phyloP scores from a whole-genome alignment of 1,139 yeast genomes.

The Tardiomyces blankii region DNA sequence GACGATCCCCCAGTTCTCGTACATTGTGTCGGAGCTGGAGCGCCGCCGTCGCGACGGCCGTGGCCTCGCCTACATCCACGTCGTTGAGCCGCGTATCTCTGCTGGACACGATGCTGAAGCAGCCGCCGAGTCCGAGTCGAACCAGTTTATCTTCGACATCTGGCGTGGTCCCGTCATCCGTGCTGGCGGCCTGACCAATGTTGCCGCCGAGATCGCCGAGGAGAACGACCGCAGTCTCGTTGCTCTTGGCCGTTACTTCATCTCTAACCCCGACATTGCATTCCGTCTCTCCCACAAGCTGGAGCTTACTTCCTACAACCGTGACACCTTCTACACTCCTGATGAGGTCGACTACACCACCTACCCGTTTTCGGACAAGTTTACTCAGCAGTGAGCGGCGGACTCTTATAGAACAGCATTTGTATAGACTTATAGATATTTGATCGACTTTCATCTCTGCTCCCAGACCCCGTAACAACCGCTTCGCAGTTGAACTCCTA shows the following conservation, averaged over 20 bases:
- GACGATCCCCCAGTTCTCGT: constrained; percentile 12
- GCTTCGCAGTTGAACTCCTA: too few species aligned
- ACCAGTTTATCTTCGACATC: constrained; percentile 26
- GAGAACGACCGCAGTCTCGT: constrained; percentile 28
- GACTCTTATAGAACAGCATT: too few species aligned
- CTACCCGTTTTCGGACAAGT: neutral
- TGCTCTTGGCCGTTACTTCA: constrained; percentile 36
- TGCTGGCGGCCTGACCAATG: constrained; percentile 32
- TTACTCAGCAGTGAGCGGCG: neutral
- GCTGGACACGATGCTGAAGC: neutral
- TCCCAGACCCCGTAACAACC: too few species aligned
- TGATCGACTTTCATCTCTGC: too few species aligned
- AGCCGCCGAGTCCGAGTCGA: constrained; percentile 9
- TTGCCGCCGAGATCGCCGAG: constrained; percentile 13
- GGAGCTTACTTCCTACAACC: constrained; percentile 29
- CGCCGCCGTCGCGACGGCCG: constrained; percentile 17
- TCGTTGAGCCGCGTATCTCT: constrained; percentile 9
- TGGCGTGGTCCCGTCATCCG: constrained; percentile 41
- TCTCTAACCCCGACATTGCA: constrained; percentile 45
- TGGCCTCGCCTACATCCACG: constrained; percentile 5
- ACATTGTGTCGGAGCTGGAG: constrained; percentile 21
- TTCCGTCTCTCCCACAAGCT: constrained; percentile 30
- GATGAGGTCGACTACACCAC: neutral
- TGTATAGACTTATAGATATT: too few species aligned
- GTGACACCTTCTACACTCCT: constrained; percentile 27